Evolutionary conservation across 1,139 yeast genomes (phyloP), one percentile per base, ranked within the genome.

Genomic region (Saccharomyces hybrid): DNA sequence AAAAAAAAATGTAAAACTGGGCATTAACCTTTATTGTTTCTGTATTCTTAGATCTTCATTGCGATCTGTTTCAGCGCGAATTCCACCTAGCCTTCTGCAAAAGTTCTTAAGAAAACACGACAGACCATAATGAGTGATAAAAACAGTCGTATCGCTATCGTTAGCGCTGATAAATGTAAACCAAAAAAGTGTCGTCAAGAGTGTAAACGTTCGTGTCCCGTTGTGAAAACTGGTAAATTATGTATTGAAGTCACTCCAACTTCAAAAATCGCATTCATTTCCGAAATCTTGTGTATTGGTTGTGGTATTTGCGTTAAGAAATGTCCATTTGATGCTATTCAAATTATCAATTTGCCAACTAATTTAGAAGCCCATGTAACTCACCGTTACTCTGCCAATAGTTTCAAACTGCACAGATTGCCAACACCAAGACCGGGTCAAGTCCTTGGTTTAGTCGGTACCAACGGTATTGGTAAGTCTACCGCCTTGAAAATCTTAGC

Each of bases 371-470:
- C 79, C 53, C 93, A 93, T 73, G 95, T 93, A 56, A 90, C 98
- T 46, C 98, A 93, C 73, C 84, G 99, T 78, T 93, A 93, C 73
- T 88, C 97, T 50, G 99, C 98, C 56, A 93, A 93, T 73, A 89
- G 97, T 51, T 93, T 93, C 83, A 93, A 93, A 74, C 81, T 93
- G 67, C 99, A 93, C 72, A 83, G 99, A 73, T 79, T 93, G 65
- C 99, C 99, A 25, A 91, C 96, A 57, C 99, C 99, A 62, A 86
- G 99, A 75, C 98, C 99, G 5, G 99, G 98, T 57, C 99, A 93
- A 75, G 99, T 93, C 50, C 79, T 93, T 63, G 99, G 99, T 61
- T 80, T 93, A 64, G 99, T 93, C 51, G 99, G 99, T 69, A 88
- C 98, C 56, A 93, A 93, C 78, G 99, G 99, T 89, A 93, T 93